Percentiles rank a stretch among this genome's conserved stretches.
These are phyloP conservation scores for Russula sp. DNA, from an alignment of 768 basidiomycete genomes.

Conservation along the genomic window DNA sequence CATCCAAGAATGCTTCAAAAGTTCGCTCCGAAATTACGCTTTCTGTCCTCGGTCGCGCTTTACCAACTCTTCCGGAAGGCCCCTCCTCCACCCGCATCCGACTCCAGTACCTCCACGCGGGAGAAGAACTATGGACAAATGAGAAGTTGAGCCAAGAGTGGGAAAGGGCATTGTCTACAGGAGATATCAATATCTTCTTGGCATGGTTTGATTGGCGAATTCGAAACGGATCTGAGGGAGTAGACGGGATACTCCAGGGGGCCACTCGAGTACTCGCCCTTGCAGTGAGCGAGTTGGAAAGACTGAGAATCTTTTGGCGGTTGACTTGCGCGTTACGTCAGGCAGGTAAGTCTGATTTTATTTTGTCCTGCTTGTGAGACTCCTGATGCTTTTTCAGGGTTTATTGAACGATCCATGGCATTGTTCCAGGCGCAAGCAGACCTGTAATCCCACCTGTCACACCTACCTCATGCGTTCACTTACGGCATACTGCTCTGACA, in stretches of 20 bases:
- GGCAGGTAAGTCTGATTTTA: conserved; percentile 46
- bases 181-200: conserved; percentile 57
- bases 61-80: conserved; percentile 49
- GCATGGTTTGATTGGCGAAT: conserved; percentile 78
- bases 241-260: conserved; percentile 49
- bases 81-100: conserved; percentile 41
- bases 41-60: conserved; percentile 58
- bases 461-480: background rate
- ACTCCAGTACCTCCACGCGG: conserved; percentile 60
- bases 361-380: background rate
- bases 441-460: conserved; percentile 43
- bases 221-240: conserved; percentile 37
- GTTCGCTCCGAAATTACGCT: conserved; percentile 65
- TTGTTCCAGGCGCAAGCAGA: conserved; percentile 82
- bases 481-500: conserved; percentile 25
- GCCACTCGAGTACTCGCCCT: conserved; percentile 40
- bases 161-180: conserved; percentile 52
- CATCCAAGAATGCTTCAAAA: conserved; percentile 61
- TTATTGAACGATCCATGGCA: conserved; percentile 62
- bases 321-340: conserved; percentile 50
- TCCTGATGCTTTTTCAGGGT: conserved; percentile 41
- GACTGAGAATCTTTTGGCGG: conserved; percentile 66
- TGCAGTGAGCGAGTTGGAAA: conserved; percentile 42
- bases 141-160: conserved; percentile 54
- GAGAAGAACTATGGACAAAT: conserved; percentile 63